These are phyloP conservation scores for Irpex sp. DNA, from an alignment of 1,284 basidiomycete genomes.

Conservation along the genomic window DNA sequence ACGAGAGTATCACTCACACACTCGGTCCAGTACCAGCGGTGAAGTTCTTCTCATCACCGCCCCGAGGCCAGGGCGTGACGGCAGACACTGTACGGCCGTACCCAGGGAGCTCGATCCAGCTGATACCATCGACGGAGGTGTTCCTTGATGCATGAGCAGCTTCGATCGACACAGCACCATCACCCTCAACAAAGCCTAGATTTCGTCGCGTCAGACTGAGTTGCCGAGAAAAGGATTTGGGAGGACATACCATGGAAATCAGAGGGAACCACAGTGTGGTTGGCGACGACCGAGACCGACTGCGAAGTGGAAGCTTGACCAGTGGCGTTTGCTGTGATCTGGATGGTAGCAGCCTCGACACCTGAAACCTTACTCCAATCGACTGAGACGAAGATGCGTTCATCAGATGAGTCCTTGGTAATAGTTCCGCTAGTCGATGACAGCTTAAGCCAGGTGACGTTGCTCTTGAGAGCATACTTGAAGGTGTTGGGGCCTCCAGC, in stretches of 20 bases:
- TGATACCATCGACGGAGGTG: slow-evolving; percentile 45
- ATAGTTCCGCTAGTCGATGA: slow-evolving; percentile 46
- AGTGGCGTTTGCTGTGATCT: slow-evolving; percentile 42
- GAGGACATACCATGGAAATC: slow-evolving; percentile 46
- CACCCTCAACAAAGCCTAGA: slow-evolving; percentile 60
- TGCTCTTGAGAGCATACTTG: slow-evolving; percentile 48
- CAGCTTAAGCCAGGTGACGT: slow-evolving; percentile 53
- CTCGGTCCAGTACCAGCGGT: slow-evolving; percentile 58
- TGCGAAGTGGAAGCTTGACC: slow-evolving; percentile 36
- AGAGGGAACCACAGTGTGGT: slow-evolving; percentile 32
- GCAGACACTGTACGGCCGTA: slow-evolving; percentile 58
- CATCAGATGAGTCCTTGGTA: slow-evolving; percentile 44
- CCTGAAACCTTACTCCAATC: slow-evolving; percentile 58
- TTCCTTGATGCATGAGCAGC: slow-evolving; percentile 55
- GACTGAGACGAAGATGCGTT: slow-evolving; percentile 52
- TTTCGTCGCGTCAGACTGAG: background rate
- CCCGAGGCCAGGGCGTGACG: slow-evolving; percentile 59
- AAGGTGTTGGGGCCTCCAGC: slow-evolving; percentile 59
- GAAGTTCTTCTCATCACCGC: slow-evolving; percentile 49
- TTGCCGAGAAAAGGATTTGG: background rate
- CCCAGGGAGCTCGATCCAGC: slow-evolving; percentile 57
- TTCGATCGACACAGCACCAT: slow-evolving; percentile 62
- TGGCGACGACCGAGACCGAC: slow-evolving; percentile 38
- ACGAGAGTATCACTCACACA: slow-evolving; percentile 32
- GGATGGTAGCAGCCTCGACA: slow-evolving; percentile 38